Evolutionary conservation across 495 filamentous ascomycete species (phyloP), one percentile per base, ranked within the genome.

Genomic region (Penicillium goetzii): DNA sequence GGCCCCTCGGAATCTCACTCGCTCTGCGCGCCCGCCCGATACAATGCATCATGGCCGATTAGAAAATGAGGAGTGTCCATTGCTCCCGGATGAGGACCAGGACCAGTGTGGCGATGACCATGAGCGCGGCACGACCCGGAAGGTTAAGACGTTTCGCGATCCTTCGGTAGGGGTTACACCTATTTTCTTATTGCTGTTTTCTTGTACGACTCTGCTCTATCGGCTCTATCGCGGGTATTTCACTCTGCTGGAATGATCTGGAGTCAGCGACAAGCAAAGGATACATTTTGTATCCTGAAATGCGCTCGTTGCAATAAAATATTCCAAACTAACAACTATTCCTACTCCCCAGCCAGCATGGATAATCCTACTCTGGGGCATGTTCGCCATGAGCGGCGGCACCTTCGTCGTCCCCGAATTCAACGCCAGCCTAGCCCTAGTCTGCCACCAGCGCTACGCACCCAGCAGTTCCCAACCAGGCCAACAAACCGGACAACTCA

Each of bases 261-360:
- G 19, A 47, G 7, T 23, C 19, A 21, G 40, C 7, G 19, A 47
- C 9, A 9, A 47, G 19, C 5, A 3, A 23, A 11, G 21, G 41
- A 11, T 8, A 7, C 1, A 19, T 45, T 47, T 47, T 0, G 19
- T 10, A 12, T 8, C 21, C 6, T 4, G n/a, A 17, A 23, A 21
- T 11, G 12, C 21, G 3, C 7, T 6, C n/a, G n/a, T 62, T 17
- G 14, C 36, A 4, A 34, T 34, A 40, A 40, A 5, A 14, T 1
- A 5, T 17, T 3, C 14, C 17, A 40, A 40, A 40, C 36, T 40
- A 17, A 40, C 36, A 40, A 15, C 36, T 40, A 14, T 12, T 40
- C 14, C 12, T 40, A 40, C 15, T 11, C 10, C 10, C 36, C 84
- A 86, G 62, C 78, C 84, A 74, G 80, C 81, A 81, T 60, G 51